Evolutionary conservation across 2,329 filamentous ascomycete species (phyloP).

Genomic region (Exserohilum rostratum): DNA sequence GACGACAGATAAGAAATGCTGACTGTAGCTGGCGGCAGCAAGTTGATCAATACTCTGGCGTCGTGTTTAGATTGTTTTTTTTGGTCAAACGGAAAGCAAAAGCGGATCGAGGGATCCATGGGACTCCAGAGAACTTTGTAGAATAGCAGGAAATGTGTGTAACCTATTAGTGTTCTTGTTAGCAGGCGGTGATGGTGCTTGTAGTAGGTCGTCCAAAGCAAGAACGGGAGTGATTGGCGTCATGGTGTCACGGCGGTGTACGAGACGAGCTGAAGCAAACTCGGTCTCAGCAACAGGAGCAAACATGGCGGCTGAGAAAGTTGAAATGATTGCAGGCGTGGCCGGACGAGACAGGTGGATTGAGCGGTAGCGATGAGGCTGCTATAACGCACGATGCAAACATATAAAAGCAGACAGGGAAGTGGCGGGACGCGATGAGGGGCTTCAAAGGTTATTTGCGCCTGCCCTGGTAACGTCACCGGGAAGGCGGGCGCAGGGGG

Average conservation of each 20-base stretch:
- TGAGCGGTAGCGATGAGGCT: too few species aligned
- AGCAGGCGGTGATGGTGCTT: not conserved
- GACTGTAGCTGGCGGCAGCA: not conserved
- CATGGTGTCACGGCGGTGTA: conserved; percentile 1
- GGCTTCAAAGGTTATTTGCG: not conserved
- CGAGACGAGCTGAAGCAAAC: conserved; percentile 7
- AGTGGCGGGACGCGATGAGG: not conserved
- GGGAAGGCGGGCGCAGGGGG: not conserved
- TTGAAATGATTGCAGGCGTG: too few species aligned
- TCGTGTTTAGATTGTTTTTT: not conserved
- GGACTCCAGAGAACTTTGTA: too few species aligned
- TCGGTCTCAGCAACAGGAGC: not conserved
- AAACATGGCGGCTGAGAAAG: not conserved
- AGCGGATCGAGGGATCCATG: too few species aligned
- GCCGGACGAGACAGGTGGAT: not conserved
- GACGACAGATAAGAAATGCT: too few species aligned
- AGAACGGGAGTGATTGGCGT: conserved; percentile 1
- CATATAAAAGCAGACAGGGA: not conserved
- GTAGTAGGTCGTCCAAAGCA: not conserved
- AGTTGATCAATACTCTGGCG: not conserved
- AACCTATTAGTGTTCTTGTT: not conserved
- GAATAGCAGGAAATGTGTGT: too few species aligned
- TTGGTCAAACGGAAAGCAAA: not conserved
- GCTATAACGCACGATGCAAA: not conserved
- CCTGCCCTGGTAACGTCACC: not conserved